phyloP scores from a whole-genome alignment of 139 green algal species.

The Coccomyxa sp. region DNA sequence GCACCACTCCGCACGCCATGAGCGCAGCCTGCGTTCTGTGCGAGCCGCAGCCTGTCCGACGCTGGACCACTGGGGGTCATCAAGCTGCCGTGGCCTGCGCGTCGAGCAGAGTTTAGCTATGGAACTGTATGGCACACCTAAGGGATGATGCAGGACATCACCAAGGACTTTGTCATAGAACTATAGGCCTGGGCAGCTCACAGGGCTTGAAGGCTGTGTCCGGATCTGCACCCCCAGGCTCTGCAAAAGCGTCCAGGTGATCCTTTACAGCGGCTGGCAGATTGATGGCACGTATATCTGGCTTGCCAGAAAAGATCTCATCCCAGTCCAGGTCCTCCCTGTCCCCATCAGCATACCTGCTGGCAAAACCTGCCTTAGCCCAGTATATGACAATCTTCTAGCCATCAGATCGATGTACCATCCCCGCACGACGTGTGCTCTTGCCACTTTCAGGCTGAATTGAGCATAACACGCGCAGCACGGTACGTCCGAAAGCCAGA shows the following conservation, averaged over 20 bases:
- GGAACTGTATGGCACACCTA: neutral
- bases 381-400: neutral
- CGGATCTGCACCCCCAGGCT: neutral
- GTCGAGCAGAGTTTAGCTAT: neutral
- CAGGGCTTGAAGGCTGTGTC: no score
- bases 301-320: neutral
- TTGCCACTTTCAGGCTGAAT: neutral
- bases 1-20: neutral
- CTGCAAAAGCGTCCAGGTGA: neutral
- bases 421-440: neutral
- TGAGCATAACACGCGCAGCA: neutral
- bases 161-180: neutral
- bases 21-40: neutral
- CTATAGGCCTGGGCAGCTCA: neutral
- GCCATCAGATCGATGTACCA: neutral
- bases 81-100: neutral
- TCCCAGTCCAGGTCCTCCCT: constrained; percentile 11
- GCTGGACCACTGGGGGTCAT: neutral
- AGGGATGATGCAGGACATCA: neutral
- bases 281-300: neutral
- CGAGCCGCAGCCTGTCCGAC: no score
- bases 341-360: constrained; percentile 18
- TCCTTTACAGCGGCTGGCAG: neutral
- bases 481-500: neutral
- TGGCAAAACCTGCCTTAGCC: neutral